Percentiles rank a stretch among this genome's conserved stretches.
These are phyloP conservation scores for Chaetoscypha palmicola DNA, from an alignment of 2,329 filamentous ascomycete genomes.

Conservation along the genomic window DNA sequence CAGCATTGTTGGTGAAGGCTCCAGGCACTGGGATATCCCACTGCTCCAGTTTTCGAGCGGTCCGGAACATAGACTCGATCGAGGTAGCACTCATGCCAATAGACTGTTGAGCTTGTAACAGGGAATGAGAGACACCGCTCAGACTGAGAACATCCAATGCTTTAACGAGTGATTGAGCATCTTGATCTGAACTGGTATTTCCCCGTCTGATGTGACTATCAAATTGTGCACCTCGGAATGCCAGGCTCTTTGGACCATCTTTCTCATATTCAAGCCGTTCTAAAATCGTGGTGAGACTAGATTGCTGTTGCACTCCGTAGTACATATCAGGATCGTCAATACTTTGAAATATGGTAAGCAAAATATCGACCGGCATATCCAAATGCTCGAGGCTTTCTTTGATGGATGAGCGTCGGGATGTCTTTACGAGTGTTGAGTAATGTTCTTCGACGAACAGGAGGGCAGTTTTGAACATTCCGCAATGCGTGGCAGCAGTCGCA, in stretches of 20 bases:
- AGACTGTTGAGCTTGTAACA: constrained; percentile 62
- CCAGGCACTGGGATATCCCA: constrained; percentile 82
- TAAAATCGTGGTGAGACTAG: constrained; percentile 70
- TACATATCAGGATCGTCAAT: constrained; percentile 95
- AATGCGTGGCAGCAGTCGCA: constrained; percentile 64
- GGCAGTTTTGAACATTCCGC: constrained; percentile 81
- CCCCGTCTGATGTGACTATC: constrained; percentile 70
- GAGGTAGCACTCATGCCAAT: constrained; percentile 50
- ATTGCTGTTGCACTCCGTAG: constrained; percentile 77
- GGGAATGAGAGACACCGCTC: constrained; percentile 74
- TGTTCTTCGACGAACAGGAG: constrained; percentile 75
- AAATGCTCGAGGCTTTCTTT: constrained; percentile 35
- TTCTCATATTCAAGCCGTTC: constrained; percentile 83
- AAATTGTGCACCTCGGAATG: constrained; percentile 85
- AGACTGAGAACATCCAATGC: constrained; percentile 76
- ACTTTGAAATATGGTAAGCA: constrained; percentile 80
- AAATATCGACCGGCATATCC: constrained; percentile 54
- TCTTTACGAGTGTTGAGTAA: constrained; percentile 47
- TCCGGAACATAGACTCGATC: constrained; percentile 67
- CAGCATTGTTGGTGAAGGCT: constrained; percentile 53
- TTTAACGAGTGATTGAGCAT: constrained; percentile 64
- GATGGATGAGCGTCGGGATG: constrained; percentile 61
- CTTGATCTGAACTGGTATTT: constrained; percentile 47
- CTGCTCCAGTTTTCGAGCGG: constrained; percentile 75
- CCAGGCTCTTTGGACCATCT: constrained; percentile 77